Percentiles rank a stretch among this genome's conserved stretches.
Evolutionary conservation across 202 grass and related monocot genomes (phyloP).

Genomic region (Carex sylvatica): DNA sequence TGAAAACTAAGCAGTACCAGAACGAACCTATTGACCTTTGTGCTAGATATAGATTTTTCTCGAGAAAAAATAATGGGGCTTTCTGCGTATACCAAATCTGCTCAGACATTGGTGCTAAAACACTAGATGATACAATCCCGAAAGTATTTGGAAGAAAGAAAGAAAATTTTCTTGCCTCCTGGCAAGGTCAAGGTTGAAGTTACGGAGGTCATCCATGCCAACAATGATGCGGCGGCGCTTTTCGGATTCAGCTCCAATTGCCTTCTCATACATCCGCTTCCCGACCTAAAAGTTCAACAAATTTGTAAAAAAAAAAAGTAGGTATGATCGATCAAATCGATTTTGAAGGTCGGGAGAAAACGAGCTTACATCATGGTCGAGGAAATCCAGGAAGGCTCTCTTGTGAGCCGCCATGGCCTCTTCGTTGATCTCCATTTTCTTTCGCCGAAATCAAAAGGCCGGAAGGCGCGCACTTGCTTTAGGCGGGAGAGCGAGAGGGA

Average conservation of each 20-base stretch:
- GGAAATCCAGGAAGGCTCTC: slow-evolving; percentile 77
- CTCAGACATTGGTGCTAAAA: not conserved
- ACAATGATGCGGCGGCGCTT: slow-evolving; percentile 76
- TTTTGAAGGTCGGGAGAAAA: not conserved
- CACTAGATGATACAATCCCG: not conserved
- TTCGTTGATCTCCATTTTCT: slow-evolving; percentile 90
- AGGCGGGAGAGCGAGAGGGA: slow-evolving; percentile 1
- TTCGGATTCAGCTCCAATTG: slow-evolving; percentile 60
- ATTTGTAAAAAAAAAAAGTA: slow-evolving; percentile 1
- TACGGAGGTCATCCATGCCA: slow-evolving; percentile 91
- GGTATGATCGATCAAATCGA: not conserved
- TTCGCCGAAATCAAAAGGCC: not conserved
- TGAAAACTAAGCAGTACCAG: not conserved
- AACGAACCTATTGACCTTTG: not conserved
- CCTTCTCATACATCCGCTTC: slow-evolving; percentile 76
- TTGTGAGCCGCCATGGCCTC: slow-evolving; percentile 90
- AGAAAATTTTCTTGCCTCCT: slow-evolving; percentile 43
- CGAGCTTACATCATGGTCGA: slow-evolving; percentile 75
- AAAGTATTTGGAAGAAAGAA: not conserved
- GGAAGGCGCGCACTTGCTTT: slow-evolving; percentile 22
- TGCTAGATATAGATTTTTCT: not conserved
- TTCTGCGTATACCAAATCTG: not conserved
- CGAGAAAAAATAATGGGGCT: not conserved
- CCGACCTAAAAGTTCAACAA: slow-evolving; percentile 41
- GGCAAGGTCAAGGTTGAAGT: slow-evolving; percentile 83